phyloP scores from a whole-genome alignment of 139 green algal species.

The Edaphochlamys debaryana region DNA sequence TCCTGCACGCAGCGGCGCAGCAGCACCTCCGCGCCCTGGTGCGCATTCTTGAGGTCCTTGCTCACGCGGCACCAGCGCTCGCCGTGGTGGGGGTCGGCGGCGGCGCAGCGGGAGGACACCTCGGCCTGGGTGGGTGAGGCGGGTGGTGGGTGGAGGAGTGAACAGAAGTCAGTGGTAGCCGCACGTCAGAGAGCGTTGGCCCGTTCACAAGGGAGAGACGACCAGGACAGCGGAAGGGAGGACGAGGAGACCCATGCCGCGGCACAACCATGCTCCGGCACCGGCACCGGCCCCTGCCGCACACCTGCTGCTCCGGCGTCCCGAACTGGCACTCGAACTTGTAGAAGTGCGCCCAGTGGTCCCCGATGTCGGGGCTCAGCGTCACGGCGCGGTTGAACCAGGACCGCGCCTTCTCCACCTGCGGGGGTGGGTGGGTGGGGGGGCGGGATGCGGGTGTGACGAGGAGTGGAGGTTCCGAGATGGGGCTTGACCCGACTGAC shows the following conservation, averaged over 20 bases:
- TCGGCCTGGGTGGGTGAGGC: background rate
- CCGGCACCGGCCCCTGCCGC: too few relatives aligned
- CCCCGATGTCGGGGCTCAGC: slow-evolving; percentile 88
- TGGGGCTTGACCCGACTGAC: too few relatives aligned
- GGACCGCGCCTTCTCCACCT: slow-evolving; percentile 88
- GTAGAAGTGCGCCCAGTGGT: slow-evolving; percentile 92
- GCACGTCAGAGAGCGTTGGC: too few relatives aligned
- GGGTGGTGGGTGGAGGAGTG: background rate
- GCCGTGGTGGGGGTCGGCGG: slow-evolving; percentile 88
- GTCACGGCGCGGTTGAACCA: slow-evolving; percentile 92
- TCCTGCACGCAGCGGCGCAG: slow-evolving; percentile 63
- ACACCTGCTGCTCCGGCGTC: slow-evolving; percentile 43
- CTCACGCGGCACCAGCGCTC: slow-evolving; percentile 89
- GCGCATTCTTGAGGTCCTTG: slow-evolving; percentile 85
- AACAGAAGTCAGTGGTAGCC: too few relatives aligned
- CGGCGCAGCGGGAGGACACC: slow-evolving; percentile 31
- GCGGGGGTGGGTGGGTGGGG: background rate
- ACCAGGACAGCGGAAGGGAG: too few relatives aligned
- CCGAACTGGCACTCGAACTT: slow-evolving; percentile 75
- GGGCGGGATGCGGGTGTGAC: background rate
- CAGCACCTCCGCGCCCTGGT: slow-evolving; percentile 73
- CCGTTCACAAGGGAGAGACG: too few relatives aligned
- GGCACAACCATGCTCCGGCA: too few relatives aligned
- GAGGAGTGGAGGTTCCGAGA: background rate
- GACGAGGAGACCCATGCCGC: too few relatives aligned